Percentiles rank a stretch among this genome's conserved stretches.
phyloP scores from a whole-genome alignment of 2,329 filamentous ascomycete species.

The Venturia aucupariae region DNA sequence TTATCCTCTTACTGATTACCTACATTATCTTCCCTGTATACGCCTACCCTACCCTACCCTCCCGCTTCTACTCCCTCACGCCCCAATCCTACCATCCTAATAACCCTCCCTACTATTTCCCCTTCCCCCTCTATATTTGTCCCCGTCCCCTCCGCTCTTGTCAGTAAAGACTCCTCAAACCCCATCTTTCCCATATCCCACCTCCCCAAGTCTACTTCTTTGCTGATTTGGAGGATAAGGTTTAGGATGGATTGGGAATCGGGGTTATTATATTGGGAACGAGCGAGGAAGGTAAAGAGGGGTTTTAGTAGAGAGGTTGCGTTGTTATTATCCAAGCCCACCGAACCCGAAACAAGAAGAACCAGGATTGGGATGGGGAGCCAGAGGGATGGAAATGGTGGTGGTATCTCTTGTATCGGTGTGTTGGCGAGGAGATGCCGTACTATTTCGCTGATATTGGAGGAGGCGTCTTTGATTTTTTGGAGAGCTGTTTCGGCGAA shows the following conservation, averaged over 20 bases:
- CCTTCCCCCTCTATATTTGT: too few relatives aligned
- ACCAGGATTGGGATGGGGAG: slow-evolving; percentile 6
- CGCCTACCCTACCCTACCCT: too few relatives aligned
- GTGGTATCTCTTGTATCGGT: slow-evolving; percentile 8
- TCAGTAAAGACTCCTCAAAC: not conserved
- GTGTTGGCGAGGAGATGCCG: not conserved
- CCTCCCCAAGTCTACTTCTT: not conserved
- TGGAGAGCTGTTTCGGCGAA: slow-evolving; percentile 7
- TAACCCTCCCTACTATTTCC: too few relatives aligned
- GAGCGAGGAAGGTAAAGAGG: slow-evolving; percentile 4
- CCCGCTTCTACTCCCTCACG: too few relatives aligned
- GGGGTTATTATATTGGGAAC: not conserved
- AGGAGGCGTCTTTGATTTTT: slow-evolving; percentile 12
- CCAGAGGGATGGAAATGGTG: slow-evolving; percentile 11
- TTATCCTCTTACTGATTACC: too few relatives aligned
- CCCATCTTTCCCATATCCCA: not conserved
- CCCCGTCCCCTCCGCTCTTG: too few relatives aligned
- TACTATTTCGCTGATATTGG: slow-evolving; percentile 1
- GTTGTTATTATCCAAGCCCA: too few relatives aligned
- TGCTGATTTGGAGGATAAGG: not conserved
- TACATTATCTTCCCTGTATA: too few relatives aligned
- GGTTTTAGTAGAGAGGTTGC: not conserved
- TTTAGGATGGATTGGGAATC: not conserved
- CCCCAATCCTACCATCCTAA: too few relatives aligned
- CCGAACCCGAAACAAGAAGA: slow-evolving; percentile 9